Conservation (phyloP, 257 asterid genomes). For the Henckelia pumila region DNA sequence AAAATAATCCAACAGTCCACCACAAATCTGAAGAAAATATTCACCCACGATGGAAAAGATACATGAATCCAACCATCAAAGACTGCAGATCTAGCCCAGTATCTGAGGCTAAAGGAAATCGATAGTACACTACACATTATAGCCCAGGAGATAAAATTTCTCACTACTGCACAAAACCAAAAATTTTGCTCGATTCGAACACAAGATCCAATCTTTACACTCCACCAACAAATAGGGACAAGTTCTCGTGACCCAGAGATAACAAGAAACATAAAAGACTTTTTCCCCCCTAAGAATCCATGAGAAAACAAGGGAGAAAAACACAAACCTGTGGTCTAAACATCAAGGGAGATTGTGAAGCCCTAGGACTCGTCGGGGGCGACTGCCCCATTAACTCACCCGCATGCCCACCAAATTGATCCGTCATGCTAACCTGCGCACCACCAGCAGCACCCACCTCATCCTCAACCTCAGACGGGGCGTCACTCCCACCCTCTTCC, state of each 20-base stretch:
- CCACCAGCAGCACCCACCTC: slow-evolving; percentile 35
- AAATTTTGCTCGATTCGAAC: slow-evolving; percentile 22
- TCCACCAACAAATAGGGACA: slow-evolving; percentile 14
- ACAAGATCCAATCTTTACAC: slow-evolving; percentile 22
- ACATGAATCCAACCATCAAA: slow-evolving; percentile 27
- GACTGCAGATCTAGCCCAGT: slow-evolving; percentile 44
- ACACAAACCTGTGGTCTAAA: slow-evolving; percentile 80
- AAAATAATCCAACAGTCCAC: slow-evolving; percentile 12
- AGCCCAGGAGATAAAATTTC: slow-evolving; percentile 23
- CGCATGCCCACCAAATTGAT: slow-evolving; percentile 21
- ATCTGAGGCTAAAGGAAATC: slow-evolving; percentile 21
- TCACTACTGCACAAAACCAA: slow-evolving; percentile 10
- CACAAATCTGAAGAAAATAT: slow-evolving; percentile 18
- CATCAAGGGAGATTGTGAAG: slow-evolving; percentile 81
- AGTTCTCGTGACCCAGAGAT: slow-evolving; percentile 7
- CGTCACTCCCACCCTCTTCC: slow-evolving; percentile 59
- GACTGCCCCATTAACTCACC: slow-evolving; percentile 75
- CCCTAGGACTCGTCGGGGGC: slow-evolving; percentile 92
- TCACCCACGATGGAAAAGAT: slow-evolving; percentile 4
- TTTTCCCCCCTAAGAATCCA: neutral
- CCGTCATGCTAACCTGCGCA: slow-evolving; percentile 28
- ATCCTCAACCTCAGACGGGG: slow-evolving; percentile 49
- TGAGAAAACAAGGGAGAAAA: neutral
- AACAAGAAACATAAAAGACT: slow-evolving; percentile 1
- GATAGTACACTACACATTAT: slow-evolving; percentile 5